Percentiles rank a stretch among this genome's conserved stretches.
phyloP scores from a whole-genome alignment of 164 flowering plant species.

The Umbilicus rupestris region DNA sequence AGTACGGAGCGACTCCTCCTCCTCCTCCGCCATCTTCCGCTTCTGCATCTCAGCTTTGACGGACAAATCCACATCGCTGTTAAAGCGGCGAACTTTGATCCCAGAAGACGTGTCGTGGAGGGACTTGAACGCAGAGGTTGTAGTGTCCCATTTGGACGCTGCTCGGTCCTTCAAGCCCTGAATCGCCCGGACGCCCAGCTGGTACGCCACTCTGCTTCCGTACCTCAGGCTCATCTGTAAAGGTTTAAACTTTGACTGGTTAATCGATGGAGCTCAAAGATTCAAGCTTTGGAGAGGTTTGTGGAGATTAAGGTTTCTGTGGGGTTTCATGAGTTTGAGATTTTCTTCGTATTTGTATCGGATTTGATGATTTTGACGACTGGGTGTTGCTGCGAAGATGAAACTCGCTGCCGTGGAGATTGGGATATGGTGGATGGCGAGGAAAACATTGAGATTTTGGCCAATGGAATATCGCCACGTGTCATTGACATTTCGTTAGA shows the following conservation, averaged over 20 bases:
- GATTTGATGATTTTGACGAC: too few species aligned
- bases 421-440: not conserved
- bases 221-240: not conserved
- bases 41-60: not conserved
- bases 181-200: not conserved
- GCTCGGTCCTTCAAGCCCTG: not conserved
- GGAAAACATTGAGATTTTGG: not conserved
- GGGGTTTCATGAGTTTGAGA: not conserved
- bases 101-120: not conserved
- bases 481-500: not conserved
- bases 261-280: too few species aligned
- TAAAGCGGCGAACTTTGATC: not conserved
- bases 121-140: slow-evolving; percentile 7
- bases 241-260: not conserved
- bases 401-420: not conserved
- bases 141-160: not conserved
- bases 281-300: too few species aligned
- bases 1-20: slow-evolving; percentile 48
- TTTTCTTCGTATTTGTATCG: too few species aligned
- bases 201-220: slow-evolving; percentile 5
- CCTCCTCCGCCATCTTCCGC: slow-evolving; percentile 21
- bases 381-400: not conserved
- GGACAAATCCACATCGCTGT: not conserved
- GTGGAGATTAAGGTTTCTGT: not conserved
- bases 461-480: too few species aligned